phyloP scores from a whole-genome alignment of 352 stramenopile species.

The Phytophthora chlamydospora region DNA sequence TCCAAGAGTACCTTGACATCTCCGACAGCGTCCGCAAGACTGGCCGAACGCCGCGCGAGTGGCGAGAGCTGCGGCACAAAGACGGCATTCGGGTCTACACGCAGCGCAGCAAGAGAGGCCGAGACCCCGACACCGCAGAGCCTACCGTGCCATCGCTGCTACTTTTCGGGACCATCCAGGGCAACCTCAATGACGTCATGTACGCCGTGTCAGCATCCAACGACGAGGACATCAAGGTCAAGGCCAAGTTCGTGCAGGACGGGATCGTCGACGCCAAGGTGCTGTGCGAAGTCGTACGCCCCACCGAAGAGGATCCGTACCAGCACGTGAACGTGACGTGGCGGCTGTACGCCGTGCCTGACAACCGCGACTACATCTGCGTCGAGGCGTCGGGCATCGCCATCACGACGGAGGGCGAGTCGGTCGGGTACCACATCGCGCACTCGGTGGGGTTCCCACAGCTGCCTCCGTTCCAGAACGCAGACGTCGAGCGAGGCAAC shows the following conservation, averaged over 20 bases:
- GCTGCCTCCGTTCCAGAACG: slow-evolving; percentile 30
- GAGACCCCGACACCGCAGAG: neutral
- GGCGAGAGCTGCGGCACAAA: slow-evolving; percentile 40
- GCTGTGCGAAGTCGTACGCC: slow-evolving; percentile 19
- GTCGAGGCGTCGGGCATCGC: slow-evolving; percentile 44
- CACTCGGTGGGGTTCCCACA: slow-evolving; percentile 57
- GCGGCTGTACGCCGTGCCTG: slow-evolving; percentile 27
- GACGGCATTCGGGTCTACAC: slow-evolving; percentile 35
- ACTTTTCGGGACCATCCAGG: slow-evolving; percentile 30
- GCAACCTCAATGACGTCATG: slow-evolving; percentile 50
- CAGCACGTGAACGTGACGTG: slow-evolving; percentile 50
- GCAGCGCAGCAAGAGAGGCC: slow-evolving; percentile 21
- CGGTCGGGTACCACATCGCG: slow-evolving; percentile 51
- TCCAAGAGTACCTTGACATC: slow-evolving; percentile 45
- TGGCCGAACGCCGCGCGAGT: slow-evolving; percentile 24
- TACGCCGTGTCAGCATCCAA: slow-evolving; percentile 41
- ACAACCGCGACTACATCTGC: slow-evolving; percentile 48
- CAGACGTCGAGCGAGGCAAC: slow-evolving; percentile 36
- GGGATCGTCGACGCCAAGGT: slow-evolving; percentile 35
- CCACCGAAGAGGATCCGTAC: slow-evolving; percentile 37
- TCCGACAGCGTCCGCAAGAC: slow-evolving; percentile 40
- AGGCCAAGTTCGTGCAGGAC: slow-evolving; percentile 48
- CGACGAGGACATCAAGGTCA: slow-evolving; percentile 40
- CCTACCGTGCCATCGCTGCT: slow-evolving; percentile 27
- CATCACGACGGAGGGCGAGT: slow-evolving; percentile 23